These are phyloP conservation scores for Piromyces finnis DNA, from an alignment of 192 early-diverging fungal species.

Conservation along the genomic window DNA sequence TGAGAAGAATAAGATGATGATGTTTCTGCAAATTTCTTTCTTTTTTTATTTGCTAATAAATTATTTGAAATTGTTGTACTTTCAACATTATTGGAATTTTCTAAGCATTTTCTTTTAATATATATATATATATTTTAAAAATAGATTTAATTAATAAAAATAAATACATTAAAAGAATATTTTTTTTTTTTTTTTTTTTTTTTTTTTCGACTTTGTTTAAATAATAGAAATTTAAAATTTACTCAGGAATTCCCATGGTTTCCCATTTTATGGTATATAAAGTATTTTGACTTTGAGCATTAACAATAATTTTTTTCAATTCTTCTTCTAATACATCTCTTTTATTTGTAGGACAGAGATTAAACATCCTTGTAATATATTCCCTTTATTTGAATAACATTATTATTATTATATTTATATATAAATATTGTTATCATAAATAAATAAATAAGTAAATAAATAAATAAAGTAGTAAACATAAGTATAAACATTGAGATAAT, in stretches of 20 bases:
- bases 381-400: background rate
- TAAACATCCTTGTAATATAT: background rate
- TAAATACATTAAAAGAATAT: too few relatives aligned
- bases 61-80: too few relatives aligned
- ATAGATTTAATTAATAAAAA: conserved; percentile 7
- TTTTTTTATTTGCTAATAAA: background rate
- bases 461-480: too few relatives aligned
- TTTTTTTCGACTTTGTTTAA: too few relatives aligned
- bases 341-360: background rate
- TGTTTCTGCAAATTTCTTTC: background rate
- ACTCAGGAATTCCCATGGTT: conserved; percentile 45
- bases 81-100: too few relatives aligned
- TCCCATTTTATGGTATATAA: conserved; percentile 49
- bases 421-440: too few relatives aligned
- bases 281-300: conserved; percentile 1
- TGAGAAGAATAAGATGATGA: background rate
- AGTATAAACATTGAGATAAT: too few relatives aligned
- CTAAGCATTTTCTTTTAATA: too few relatives aligned
- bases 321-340: background rate
- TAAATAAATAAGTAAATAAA: too few relatives aligned
- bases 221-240: conserved; percentile 1
- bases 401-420: too few relatives aligned
- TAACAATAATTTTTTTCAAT: background rate
- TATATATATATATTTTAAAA: background rate
- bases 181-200: too few relatives aligned